Evolutionary conservation across 176 grass and related monocot species (phyloP), one percentile per base, ranked within the genome.

Genomic region (Musa beccarii): DNA sequence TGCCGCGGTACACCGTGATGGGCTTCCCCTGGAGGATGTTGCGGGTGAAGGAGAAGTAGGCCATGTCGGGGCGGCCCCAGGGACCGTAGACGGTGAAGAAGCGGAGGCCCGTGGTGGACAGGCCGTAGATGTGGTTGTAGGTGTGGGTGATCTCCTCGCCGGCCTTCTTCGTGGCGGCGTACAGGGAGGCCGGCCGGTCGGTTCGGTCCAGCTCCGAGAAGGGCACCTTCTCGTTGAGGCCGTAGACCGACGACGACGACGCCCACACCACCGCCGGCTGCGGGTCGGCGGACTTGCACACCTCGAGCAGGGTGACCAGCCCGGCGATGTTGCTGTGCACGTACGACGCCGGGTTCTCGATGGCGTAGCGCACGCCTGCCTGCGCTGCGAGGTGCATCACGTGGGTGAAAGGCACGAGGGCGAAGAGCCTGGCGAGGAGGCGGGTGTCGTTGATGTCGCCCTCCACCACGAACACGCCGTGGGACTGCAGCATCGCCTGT

Each of bases 11-110:
- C 70, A 85, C 54, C 1, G 72, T 85, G 34, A 85, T 85, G 16
- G 84, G 84, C 73, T 85, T 85, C 65, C 80, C 76, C 63, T 79
- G 79, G 56, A 85, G 78, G 51, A 85, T 85, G 54, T 85, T 79
- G 69, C 84, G 56, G 19, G 84, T 85, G 25, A 85, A 85, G 66
- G 74, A 81, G 73, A 85, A 85, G 78, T 85, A 85, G 0, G 84
- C 84, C 84, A 85, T 85, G 71, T 85, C 83, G 0, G 83, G 83
- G 50, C 83, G 71, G 53, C 83, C 83, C 83, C 83, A 85, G 6
- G 84, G 84, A 0, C 84, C 84, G 24, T 85, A 85, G 6, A 85
- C 84, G 9, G 84, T 85, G 66, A 85, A 85, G 74, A 85, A 85
- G 8, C 84, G 72, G 64, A 85, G 70, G 13, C 79, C 79, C 0